Evolutionary conservation across 2,329 filamentous ascomycete species (phyloP).

Genomic region (Ophiocordyceps polyrhachis-furcata): DNA sequence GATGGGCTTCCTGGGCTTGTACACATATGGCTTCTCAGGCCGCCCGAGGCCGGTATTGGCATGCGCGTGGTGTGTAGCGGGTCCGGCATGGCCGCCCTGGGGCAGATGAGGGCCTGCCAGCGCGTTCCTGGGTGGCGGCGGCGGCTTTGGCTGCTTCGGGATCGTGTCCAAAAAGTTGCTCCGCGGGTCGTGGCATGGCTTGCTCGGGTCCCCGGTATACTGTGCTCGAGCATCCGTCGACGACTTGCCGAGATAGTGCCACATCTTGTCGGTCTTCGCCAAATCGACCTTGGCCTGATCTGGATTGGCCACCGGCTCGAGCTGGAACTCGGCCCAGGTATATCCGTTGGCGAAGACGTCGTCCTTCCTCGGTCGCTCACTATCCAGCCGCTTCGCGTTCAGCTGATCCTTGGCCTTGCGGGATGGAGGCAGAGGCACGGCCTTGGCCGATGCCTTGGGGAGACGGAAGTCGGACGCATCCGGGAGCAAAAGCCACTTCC

Average conservation of each 20-base stretch:
- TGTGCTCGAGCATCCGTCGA: conserved; percentile 85
- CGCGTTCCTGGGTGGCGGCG: conserved; percentile 8
- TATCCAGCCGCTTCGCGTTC: conserved; percentile 42
- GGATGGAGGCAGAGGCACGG: conserved; percentile 49
- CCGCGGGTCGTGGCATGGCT: conserved; percentile 43
- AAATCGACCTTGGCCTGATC: conserved; percentile 54
- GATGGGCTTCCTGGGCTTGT: conserved; percentile 27
- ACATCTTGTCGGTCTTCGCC: conserved; percentile 54
- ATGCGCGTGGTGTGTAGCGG: neutral
- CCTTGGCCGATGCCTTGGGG: conserved; percentile 55
- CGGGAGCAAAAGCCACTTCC: conserved; percentile 65
- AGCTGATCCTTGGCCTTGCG: conserved; percentile 46
- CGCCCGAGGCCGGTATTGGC: conserved; percentile 5
- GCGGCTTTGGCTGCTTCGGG: conserved; percentile 28
- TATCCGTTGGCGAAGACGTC: conserved; percentile 49
- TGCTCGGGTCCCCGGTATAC: conserved; percentile 60
- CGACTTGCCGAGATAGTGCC: conserved; percentile 70
- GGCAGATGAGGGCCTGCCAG: conserved; percentile 3
- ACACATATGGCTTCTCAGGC: conserved; percentile 30
- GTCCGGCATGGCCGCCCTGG: conserved; percentile 5
- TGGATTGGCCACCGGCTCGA: conserved; percentile 35
- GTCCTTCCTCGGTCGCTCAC: conserved; percentile 45
- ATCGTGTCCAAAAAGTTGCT: conserved; percentile 58
- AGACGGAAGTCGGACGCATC: conserved; percentile 52
- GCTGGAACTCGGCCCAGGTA: conserved; percentile 67